Conservation (phyloP, 495 filamentous ascomycete species). For the Neurospora sp. region DNA sequence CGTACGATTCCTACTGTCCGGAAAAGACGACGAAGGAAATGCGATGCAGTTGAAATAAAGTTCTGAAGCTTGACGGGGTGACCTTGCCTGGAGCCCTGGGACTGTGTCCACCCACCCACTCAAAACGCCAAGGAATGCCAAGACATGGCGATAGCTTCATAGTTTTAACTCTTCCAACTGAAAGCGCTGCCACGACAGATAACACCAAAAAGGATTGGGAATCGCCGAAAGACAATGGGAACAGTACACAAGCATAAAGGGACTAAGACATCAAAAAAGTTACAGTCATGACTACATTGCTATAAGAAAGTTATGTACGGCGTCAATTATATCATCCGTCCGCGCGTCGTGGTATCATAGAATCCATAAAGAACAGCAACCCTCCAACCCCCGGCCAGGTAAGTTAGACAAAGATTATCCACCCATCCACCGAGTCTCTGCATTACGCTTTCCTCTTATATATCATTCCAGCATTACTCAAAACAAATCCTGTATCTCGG, state of each 20-base stretch:
- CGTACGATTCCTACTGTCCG: too few relatives aligned
- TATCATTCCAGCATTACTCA: neutral
- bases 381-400: neutral
- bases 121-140: neutral
- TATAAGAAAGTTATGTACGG: neutral
- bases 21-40: too few relatives aligned
- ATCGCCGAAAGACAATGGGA: neutral
- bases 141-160: neutral
- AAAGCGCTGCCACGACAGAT: neutral
- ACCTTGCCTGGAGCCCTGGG: slow-evolving; percentile 47
- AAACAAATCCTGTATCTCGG: neutral
- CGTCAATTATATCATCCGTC: neutral
- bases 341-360: neutral
- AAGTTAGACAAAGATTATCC: neutral
- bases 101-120: slow-evolving; percentile 33
- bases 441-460: neutral
- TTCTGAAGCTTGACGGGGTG: neutral
- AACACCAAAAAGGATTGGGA: neutral
- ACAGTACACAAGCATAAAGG: too few relatives aligned
- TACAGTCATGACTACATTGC: neutral
- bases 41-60: too few relatives aligned
- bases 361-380: neutral
- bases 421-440: neutral
- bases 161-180: neutral
- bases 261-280: neutral